Conservation (phyloP, 2,329 filamentous ascomycete genomes). For the Endoconidiophora laricicola region DNA sequence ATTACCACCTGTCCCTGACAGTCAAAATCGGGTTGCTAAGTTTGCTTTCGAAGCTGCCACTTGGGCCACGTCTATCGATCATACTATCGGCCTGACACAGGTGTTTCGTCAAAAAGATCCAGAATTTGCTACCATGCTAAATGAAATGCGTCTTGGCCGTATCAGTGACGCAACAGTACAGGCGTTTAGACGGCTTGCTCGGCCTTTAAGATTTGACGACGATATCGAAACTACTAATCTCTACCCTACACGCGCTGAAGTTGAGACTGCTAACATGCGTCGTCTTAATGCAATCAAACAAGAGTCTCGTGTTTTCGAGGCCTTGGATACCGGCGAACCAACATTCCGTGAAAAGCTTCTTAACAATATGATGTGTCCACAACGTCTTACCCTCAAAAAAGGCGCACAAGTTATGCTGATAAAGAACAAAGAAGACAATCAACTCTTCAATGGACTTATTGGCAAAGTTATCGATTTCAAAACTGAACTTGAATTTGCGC, state of each 20-base stretch:
- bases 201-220: slow-evolving; percentile 57
- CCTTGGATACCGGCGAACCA: slow-evolving; percentile 59
- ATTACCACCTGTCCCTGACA: slow-evolving; percentile 79
- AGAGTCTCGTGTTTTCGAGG: slow-evolving; percentile 49
- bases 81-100: slow-evolving; percentile 87
- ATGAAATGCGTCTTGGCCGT: slow-evolving; percentile 86
- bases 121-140: slow-evolving; percentile 83
- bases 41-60: slow-evolving; percentile 88
- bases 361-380: slow-evolving; percentile 84
- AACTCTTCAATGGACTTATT: slow-evolving; percentile 79
- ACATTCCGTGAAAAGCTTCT: slow-evolving; percentile 60
- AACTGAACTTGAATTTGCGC: slow-evolving; percentile 26
- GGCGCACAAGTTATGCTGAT: slow-evolving; percentile 98
- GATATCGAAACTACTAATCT: slow-evolving; percentile 61
- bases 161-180: slow-evolving; percentile 61
- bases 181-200: slow-evolving; percentile 56
- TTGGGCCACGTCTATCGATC: slow-evolving; percentile 83
- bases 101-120: slow-evolving; percentile 91
- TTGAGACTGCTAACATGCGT: slow-evolving; percentile 67
- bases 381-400: slow-evolving; percentile 63
- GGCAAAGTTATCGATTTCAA: slow-evolving; percentile 75
- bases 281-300: slow-evolving; percentile 60
- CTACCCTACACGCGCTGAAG: slow-evolving; percentile 80
- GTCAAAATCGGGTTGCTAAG: slow-evolving; percentile 47
- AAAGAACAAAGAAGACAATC: slow-evolving; percentile 85